Evolutionary conservation across 371 early-diverging fungal species (phyloP).

Genomic region (Mucor velutinosus): DNA sequence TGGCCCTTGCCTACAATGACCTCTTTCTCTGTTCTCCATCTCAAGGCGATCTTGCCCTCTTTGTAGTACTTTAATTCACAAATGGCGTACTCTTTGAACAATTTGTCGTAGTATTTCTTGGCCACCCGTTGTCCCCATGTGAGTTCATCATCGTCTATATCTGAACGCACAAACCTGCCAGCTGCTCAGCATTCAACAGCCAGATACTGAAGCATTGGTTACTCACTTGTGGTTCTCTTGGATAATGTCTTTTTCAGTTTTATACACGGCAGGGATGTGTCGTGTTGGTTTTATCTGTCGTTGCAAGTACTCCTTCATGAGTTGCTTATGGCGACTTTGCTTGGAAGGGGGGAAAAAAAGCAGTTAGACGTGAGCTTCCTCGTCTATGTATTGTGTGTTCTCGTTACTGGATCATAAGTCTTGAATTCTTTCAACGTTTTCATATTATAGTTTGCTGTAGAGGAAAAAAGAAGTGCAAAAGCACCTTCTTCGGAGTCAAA

Average conservation of each 20-base stretch:
- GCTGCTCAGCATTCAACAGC: neutral
- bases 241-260: constrained; percentile 65
- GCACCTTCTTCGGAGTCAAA: too few relatives aligned
- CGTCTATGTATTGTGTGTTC: neutral
- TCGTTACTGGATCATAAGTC: neutral
- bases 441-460: neutral
- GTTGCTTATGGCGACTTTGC: constrained; percentile 2
- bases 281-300: neutral
- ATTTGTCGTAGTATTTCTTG: constrained; percentile 81
- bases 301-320: constrained; percentile 1
- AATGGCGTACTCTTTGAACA: constrained; percentile 86
- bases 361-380: neutral
- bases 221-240: constrained; percentile 32
- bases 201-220: neutral
- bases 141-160: constrained; percentile 41
- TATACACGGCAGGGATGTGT: constrained; percentile 39
- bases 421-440: neutral
- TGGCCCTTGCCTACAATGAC: constrained; percentile 79
- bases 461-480: neutral
- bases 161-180: constrained; percentile 30
- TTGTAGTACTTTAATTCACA: constrained; percentile 78
- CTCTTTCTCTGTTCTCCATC: constrained; percentile 84
- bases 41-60: constrained; percentile 77
- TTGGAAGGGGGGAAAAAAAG: neutral
- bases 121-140: constrained; percentile 83